Evolutionary conservation across 805 yeast genomes (phyloP).

Genomic region (Wickerhamomyces silvicola): DNA sequence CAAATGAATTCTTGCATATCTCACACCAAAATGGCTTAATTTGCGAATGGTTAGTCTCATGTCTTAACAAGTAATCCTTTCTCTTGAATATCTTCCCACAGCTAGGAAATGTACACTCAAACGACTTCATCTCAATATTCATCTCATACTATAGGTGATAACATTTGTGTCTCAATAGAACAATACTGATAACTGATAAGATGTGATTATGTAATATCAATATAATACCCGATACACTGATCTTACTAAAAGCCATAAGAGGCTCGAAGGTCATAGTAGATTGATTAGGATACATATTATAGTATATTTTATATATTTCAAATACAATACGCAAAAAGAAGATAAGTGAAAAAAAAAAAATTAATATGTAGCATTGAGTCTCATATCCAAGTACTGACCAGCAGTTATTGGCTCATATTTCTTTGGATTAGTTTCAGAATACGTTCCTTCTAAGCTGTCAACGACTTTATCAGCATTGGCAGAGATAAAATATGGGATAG

Average conservation of each 20-base stretch:
- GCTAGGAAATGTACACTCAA: constrained; percentile 13
- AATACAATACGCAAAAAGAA: too few species aligned
- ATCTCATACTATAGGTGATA: too few species aligned
- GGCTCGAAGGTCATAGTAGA: too few species aligned
- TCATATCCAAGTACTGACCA: constrained; percentile 16
- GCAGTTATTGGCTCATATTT: constrained; percentile 23
- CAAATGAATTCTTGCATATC: constrained; percentile 22
- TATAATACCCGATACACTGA: too few species aligned
- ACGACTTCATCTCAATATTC: too few species aligned
- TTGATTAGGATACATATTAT: too few species aligned
- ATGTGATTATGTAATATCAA: too few species aligned
- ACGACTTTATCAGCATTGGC: constrained; percentile 19
- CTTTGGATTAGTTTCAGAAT: constrained; percentile 16
- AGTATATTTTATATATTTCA: too few species aligned
- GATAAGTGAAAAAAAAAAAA: constrained; percentile 1
- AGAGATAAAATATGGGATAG: constrained; percentile 23
- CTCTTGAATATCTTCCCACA: constrained; percentile 25
- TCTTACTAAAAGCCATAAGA: too few species aligned
- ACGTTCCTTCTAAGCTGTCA: constrained; percentile 22
- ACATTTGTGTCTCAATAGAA: too few species aligned
- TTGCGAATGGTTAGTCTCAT: constrained; percentile 25
- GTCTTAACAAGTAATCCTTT: constrained; percentile 29
- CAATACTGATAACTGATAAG: too few species aligned
- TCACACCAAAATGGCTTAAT: constrained; percentile 24
- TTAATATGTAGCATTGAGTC: constrained; percentile 19